Base-by-base conservation (phyloP, 768 basidiomycete genomes). In the Scleroderma bovista region DNA sequence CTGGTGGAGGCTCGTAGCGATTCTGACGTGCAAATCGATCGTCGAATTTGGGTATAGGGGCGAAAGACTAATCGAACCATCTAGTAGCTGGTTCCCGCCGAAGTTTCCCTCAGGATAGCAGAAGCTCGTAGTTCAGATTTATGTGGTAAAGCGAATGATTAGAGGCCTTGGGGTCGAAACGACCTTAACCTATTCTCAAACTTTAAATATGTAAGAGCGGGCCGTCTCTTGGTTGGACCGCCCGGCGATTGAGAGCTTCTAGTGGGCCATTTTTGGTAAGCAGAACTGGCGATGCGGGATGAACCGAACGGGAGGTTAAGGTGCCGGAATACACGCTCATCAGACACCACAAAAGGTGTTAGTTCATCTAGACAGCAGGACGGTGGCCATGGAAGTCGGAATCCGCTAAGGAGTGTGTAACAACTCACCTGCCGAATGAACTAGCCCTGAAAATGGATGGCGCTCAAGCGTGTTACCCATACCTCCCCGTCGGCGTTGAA, bases 1-100 rank as follows among this genome's bases (percentile, higher is more conserved):
- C 86, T 88, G 86, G 84, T 88, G 86, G 86, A 88, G 84, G 86
- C 83, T 86, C 81, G 83, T 85, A 88, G 87, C 85, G 81, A 84
- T 89, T 88, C 87, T 89, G 87, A 88, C 84, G 83, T 88, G 87
- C 87, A 89, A 88, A 88, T 88, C 85, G 83, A 87, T 88, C 82
- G 86, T 88, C 83, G 75, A 86, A 88, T 84, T 86, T 87, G 86
- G 84, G 86, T 87, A 88, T 88, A 88, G 86, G 86, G 87, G 86
- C 82, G 83, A 88, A 88, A 88, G 87, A 88, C 86, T 85, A 87
- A 88, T 88, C 84, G 84, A 88, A 86, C 85, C 85, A 85, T 87
- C 77, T 86, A 87, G 84, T 87, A 85, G 84, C 85, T 88, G 84
- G 84, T 87, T 88, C 84, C 85, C 82, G 80, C 83, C 83, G 81